These are phyloP conservation scores for Nothophaeocryptopus gaeumannii DNA, from an alignment of 2,329 filamentous ascomycete species.

Conservation along the genomic window DNA sequence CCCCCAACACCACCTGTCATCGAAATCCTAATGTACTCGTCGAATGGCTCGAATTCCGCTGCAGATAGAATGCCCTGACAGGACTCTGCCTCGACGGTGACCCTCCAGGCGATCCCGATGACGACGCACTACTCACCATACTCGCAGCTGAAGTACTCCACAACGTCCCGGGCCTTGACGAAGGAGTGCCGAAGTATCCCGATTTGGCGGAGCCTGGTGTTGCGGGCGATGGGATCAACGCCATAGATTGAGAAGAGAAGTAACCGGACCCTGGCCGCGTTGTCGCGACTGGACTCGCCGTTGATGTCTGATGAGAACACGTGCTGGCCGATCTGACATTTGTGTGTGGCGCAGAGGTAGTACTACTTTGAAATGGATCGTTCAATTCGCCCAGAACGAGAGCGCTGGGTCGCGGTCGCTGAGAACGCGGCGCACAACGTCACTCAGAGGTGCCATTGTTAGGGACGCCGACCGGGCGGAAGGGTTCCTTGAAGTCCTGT, in stretches of 20 bases:
- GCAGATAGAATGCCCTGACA: slow-evolving; percentile 9
- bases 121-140: neutral
- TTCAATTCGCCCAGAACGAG: neutral
- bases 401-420: neutral
- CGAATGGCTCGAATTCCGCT: slow-evolving; percentile 3
- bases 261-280: neutral
- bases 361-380: neutral
- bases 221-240: slow-evolving; percentile 5
- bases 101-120: slow-evolving; percentile 3
- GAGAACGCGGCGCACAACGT: neutral
- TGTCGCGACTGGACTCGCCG: neutral
- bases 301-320: no score
- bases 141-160: neutral
- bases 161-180: neutral
- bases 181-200: neutral
- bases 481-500: slow-evolving; percentile 1
- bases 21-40: slow-evolving; percentile 7
- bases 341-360: slow-evolving; percentile 1
- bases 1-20: no score
- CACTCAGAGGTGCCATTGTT: no score
- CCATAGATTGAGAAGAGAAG: slow-evolving; percentile 6
- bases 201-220: slow-evolving; percentile 1
- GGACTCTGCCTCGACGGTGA: slow-evolving; percentile 1
- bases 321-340: neutral
- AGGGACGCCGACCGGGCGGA: no score